phyloP scores from a whole-genome alignment of 2,329 filamentous ascomycete genomes.

The Rhynchosporium secalis region DNA sequence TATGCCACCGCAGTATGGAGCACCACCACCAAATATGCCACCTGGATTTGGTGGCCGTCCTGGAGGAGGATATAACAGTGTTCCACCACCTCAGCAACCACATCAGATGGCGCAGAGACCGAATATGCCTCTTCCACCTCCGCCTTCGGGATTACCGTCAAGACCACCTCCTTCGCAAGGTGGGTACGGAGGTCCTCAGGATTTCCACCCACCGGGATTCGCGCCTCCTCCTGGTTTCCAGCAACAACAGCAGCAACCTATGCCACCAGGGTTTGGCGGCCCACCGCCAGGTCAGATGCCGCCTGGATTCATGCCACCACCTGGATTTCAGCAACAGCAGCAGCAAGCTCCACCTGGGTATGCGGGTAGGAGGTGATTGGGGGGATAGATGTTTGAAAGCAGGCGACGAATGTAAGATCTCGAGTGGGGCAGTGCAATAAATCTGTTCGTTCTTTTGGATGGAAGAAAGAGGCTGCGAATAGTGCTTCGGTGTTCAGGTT shows the following conservation, averaged over 20 bases:
- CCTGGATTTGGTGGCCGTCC: constrained; percentile 36
- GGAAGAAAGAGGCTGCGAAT: constrained; percentile 3
- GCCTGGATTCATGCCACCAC: constrained; percentile 35
- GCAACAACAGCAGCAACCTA: constrained; percentile 28
- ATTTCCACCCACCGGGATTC: constrained; percentile 47
- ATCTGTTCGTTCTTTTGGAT: background rate
- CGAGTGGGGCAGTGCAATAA: background rate
- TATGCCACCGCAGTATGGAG: constrained; percentile 22
- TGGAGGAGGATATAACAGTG: constrained; percentile 35
- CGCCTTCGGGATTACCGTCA: constrained; percentile 56
- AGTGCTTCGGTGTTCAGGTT: background rate
- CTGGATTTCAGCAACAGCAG: constrained; percentile 31
- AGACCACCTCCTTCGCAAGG: constrained; percentile 68
- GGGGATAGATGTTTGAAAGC: background rate
- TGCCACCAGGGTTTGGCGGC: constrained; percentile 46
- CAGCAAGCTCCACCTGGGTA: constrained; percentile 37
- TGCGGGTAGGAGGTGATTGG: constrained; percentile 30
- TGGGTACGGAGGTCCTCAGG: constrained; percentile 66
- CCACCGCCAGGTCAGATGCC: constrained; percentile 34
- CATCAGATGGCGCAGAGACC: constrained; percentile 29
- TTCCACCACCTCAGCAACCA: constrained; percentile 38
- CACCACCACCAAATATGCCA: constrained; percentile 32
- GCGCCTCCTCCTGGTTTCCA: constrained; percentile 50
- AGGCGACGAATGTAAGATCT: background rate
- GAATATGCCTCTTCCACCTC: constrained; percentile 58